A percentile compares a stretch with the other conserved stretches of the same genome.
Conservation (phyloP, 208 protist genomes). For the Acanthamoeba healyi region DNA sequence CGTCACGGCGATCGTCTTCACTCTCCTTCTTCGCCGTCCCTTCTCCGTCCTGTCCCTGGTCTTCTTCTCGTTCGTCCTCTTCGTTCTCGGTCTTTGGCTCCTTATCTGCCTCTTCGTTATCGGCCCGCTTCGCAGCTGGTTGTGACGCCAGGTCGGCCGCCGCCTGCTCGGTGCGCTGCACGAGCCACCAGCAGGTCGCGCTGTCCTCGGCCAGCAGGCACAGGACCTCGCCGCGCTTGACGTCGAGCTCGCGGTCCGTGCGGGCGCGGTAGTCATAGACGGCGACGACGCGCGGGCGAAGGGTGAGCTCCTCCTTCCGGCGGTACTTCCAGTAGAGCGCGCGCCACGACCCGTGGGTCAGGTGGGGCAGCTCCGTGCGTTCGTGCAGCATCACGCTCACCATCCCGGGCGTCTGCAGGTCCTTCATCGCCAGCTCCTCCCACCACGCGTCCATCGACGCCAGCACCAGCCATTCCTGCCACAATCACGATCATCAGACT, state of each 20-base stretch:
- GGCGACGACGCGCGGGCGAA: conserved; percentile 3
- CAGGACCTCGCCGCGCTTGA: conserved; percentile 10
- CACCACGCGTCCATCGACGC: conserved; percentile 32
- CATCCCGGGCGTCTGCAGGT: background rate
- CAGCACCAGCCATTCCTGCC: conserved; percentile 50
- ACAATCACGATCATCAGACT: background rate
- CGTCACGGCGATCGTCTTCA: background rate
- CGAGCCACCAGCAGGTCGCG: conserved; percentile 48
- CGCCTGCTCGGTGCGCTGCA: background rate
- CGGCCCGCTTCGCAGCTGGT: background rate
- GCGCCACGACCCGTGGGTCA: conserved; percentile 44
- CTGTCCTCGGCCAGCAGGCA: conserved; percentile 2
- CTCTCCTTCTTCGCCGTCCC: background rate
- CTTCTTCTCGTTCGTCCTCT: background rate
- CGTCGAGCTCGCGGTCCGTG: conserved; percentile 24
- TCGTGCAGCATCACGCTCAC: conserved; percentile 65
- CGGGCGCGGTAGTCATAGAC: conserved; percentile 57
- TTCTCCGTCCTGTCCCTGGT: background rate
- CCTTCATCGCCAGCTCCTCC: conserved; percentile 12
- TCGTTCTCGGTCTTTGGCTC: background rate
- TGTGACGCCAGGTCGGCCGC: background rate
- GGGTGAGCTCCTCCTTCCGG: background rate
- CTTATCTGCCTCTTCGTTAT: background rate
- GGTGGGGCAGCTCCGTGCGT: conserved; percentile 31
- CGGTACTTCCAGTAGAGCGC: conserved; percentile 66